phyloP scores from a whole-genome alignment of 2,329 filamentous ascomycete genomes.

The Colletotrichum magnum region DNA sequence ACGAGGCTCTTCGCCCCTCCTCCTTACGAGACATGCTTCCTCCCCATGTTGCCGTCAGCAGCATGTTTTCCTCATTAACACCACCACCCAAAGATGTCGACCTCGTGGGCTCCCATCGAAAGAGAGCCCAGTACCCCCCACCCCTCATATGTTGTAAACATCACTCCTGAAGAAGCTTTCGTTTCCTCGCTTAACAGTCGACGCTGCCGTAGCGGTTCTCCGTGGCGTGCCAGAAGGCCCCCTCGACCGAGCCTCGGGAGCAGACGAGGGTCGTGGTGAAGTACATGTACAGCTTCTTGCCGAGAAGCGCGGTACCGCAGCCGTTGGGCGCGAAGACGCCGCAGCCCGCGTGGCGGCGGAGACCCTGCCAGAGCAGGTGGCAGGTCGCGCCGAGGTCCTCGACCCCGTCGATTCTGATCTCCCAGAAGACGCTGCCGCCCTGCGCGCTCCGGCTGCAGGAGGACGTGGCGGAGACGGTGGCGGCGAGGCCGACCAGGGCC shows the following conservation, averaged over 20 bases:
- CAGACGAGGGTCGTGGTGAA: slow-evolving; percentile 12
- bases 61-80: too few species aligned
- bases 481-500: neutral
- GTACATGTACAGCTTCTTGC: slow-evolving; percentile 15
- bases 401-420: slow-evolving; percentile 14
- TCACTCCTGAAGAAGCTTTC: too few species aligned
- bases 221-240: slow-evolving; percentile 20
- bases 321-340: slow-evolving; percentile 2
- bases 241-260: neutral
- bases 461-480: neutral
- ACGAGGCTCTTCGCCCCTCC: too few species aligned
- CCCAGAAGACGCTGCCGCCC: neutral
- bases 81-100: too few species aligned
- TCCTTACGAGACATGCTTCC: too few species aligned
- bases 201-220: slow-evolving; percentile 4
- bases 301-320: slow-evolving; percentile 5
- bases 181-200: neutral
- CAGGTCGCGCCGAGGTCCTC: neutral
- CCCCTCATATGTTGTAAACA: too few species aligned
- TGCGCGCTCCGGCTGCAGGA: neutral
- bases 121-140: too few species aligned
- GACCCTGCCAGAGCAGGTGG: neutral
- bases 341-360: neutral
- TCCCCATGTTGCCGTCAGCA: too few species aligned
- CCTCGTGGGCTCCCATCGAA: too few species aligned